phyloP scores from a whole-genome alignment of 2,329 filamentous ascomycete species.

The Colletotrichum sublineola region DNA sequence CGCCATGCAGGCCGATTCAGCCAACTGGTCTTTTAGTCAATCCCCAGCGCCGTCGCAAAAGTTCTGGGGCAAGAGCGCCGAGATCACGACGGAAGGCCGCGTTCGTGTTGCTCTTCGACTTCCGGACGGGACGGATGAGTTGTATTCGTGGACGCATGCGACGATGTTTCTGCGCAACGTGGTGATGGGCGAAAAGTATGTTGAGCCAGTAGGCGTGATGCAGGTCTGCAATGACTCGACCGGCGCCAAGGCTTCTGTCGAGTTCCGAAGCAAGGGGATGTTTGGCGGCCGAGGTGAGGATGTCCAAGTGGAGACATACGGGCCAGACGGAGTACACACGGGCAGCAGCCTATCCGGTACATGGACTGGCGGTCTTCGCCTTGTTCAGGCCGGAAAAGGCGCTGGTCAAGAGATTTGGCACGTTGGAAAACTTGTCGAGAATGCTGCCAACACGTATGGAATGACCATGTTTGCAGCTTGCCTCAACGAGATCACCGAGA shows the following conservation, averaged over 20 bases:
- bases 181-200: conserved; percentile 97
- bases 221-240: conserved; percentile 85
- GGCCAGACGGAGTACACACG: conserved; percentile 73
- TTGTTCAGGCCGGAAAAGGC: conserved; percentile 73
- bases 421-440: conserved; percentile 81
- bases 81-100: conserved; percentile 92
- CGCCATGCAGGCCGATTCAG: conserved; percentile 91
- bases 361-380: conserved; percentile 82
- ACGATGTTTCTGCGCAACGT: conserved; percentile 95
- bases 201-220: conserved; percentile 94
- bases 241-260: conserved; percentile 85
- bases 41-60: conserved; percentile 92
- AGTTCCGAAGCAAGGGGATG: conserved; percentile 96
- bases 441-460: conserved; percentile 85
- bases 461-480: conserved; percentile 87
- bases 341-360: conserved; percentile 81
- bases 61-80: conserved; percentile 98
- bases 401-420: conserved; percentile 81
- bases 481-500: conserved; percentile 87
- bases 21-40: conserved; percentile 88
- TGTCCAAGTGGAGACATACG: conserved; percentile 81
- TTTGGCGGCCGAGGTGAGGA: conserved; percentile 96
- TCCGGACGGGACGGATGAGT: conserved; percentile 77
- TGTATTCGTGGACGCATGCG: conserved; percentile 89
- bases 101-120: conserved; percentile 80